Base-by-base conservation (phyloP, 2,329 filamentous ascomycete genomes). In the Colletotrichum melonis region DNA sequence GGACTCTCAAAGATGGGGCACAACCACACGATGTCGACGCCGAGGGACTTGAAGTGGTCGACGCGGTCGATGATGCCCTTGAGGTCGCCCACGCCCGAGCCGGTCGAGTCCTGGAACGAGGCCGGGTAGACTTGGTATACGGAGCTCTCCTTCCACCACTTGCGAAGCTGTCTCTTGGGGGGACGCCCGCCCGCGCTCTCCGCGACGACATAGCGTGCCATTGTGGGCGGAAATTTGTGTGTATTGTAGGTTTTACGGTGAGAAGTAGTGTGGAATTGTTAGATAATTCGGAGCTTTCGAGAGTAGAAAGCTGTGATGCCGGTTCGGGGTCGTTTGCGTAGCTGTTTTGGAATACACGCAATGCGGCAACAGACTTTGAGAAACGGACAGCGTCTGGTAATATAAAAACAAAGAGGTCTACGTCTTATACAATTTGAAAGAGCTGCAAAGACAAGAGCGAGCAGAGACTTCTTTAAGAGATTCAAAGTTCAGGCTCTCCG, bases 81-180 rank as follows among this genome's bases (percentile, higher is more conserved):
- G n/a, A 91, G 80, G 73, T 91, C 89, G 54, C 89, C 89, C 59
- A 86, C 80, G 5, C 89, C 89, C 69, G 88, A 86, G 54, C 86
- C 87, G 24, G 87, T 90, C 55, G 86, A 87, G 78, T 91, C 89
- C 74, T 89, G 86, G 82, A 91, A 91, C 30, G 87, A 89, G n/a
- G 89, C 86, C 2, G 89, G 88, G 78, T 91, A 92, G 74, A 92
- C 87, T 75, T 92, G 89, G 78, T 92, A 92, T 26, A 91, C 88
- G 11, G 87, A 84, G 63, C 85, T 86, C 78, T 91, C 88, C 76
- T 91, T 90, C 89, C 90, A 91, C 89, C 89, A 91, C 19, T 60
- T 69, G 38, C 79, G 79, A 9, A 69, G 68, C 52, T 75, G 72
- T 46, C 49, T 60, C 35, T 67, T 35, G 68, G 24, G 60, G 32